These are phyloP conservation scores for Candida qinlingensis DNA, from an alignment of 805 yeast species.

Conservation along the genomic window DNA sequence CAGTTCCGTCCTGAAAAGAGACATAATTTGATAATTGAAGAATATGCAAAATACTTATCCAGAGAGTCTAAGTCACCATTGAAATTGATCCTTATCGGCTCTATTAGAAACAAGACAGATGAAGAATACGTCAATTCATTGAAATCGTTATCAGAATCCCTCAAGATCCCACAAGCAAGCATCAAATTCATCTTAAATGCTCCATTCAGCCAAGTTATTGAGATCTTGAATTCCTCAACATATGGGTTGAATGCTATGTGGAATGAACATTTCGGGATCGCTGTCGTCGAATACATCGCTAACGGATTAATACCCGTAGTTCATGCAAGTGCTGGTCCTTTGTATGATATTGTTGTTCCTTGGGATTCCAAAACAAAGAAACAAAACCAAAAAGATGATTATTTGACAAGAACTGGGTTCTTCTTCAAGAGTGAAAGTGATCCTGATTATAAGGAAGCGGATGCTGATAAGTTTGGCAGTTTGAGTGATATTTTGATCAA, in stretches of 20 bases:
- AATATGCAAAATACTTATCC: constrained; percentile 49
- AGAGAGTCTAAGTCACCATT: constrained; percentile 30
- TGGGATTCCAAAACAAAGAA: constrained; percentile 31
- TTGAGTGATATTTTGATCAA: constrained; percentile 45
- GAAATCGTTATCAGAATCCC: constrained; percentile 35
- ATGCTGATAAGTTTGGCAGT: constrained; percentile 32
- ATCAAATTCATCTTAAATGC: constrained; percentile 67
- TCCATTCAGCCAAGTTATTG: constrained; percentile 55
- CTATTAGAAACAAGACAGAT: constrained; percentile 71
- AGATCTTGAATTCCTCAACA: constrained; percentile 48
- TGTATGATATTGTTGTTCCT: constrained; percentile 73
- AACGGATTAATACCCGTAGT: constrained; percentile 83
- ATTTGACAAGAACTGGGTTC: constrained; percentile 60
- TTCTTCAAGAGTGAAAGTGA: constrained; percentile 69
- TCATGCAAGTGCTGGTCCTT: constrained; percentile 96
- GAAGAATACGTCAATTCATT: constrained; percentile 50
- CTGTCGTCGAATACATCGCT: constrained; percentile 88
- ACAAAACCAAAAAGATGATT: constrained; percentile 26
- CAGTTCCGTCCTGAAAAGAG: constrained; percentile 96
- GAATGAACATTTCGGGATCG: constrained; percentile 99
- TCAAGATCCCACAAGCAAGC: constrained; percentile 36
- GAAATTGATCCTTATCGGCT: constrained; percentile 71
- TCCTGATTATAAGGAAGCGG: constrained; percentile 51
- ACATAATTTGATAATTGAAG: constrained; percentile 61
- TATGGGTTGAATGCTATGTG: constrained; percentile 96